Conservation (phyloP, 1,139 yeast species). For the Candida glucosophila region DNA sequence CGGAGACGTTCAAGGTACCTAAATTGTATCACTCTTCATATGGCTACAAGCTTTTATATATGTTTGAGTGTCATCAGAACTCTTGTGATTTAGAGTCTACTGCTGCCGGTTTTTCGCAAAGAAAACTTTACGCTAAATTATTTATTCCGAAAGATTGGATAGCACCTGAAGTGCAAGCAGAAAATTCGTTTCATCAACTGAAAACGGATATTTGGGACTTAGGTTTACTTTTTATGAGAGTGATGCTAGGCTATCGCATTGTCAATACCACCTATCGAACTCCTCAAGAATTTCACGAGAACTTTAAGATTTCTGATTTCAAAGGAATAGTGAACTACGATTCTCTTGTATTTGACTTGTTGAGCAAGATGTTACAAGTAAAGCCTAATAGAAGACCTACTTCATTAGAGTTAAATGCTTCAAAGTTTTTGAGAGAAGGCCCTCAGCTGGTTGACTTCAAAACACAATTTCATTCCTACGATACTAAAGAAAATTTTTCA, state of each 20-base stretch:
- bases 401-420: constrained; percentile 77
- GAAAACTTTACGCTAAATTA: constrained; percentile 7
- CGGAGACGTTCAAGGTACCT: constrained; percentile 23
- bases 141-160: constrained; percentile 43
- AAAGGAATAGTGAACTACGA: constrained; percentile 26
- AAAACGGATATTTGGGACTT: constrained; percentile 92
- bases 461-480: background rate
- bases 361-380: constrained; percentile 54
- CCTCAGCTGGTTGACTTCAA: constrained; percentile 13
- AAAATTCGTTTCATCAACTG: constrained; percentile 43
- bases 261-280: constrained; percentile 43
- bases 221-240: constrained; percentile 69
- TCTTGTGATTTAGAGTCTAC: constrained; percentile 1
- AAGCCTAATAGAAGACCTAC: constrained; percentile 70
- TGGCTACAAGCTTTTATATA: constrained; percentile 55
- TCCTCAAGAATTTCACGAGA: constrained; percentile 54
- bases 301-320: constrained; percentile 25
- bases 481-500: too few species aligned
- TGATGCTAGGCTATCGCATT: constrained; percentile 49
- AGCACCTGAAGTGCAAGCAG: constrained; percentile 66
- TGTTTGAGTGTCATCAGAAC: too few species aligned
- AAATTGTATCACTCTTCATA: constrained; percentile 65
- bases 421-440: constrained; percentile 70
- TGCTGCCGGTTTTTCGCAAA: too few species aligned
- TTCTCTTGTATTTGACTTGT: constrained; percentile 49